Conservation (phyloP, 345 rosid species). For the Cochlearia excelsa region DNA sequence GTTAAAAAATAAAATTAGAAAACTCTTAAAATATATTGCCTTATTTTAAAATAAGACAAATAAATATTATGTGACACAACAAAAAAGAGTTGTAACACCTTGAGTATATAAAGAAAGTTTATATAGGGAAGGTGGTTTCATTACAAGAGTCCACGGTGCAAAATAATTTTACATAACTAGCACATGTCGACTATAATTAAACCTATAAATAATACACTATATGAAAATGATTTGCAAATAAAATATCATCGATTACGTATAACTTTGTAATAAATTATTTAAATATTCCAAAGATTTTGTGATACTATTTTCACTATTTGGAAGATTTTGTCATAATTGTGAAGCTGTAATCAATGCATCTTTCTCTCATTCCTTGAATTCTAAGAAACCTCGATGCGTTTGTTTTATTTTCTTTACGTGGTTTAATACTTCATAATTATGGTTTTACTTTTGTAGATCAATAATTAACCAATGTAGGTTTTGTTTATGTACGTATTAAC, state of each 20-base stretch:
- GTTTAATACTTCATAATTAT: conserved; percentile 13
- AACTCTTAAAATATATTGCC: background rate
- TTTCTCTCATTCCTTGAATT: conserved; percentile 32
- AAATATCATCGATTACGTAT: conserved; percentile 22
- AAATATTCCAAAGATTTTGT: conserved; percentile 7
- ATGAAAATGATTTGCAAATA: conserved; percentile 23
- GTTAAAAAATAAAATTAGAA: background rate
- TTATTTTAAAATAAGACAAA: background rate
- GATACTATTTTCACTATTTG: background rate
- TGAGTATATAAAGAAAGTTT: too few species aligned
- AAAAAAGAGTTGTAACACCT: too few species aligned
- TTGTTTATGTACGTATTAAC: background rate
- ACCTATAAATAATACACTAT: conserved; percentile 7
- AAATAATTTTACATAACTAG: too few species aligned
- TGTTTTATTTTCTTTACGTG: conserved; percentile 20
- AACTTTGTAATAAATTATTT: conserved; percentile 15
- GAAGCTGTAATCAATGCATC: conserved; percentile 28
- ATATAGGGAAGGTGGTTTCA: too few species aligned
- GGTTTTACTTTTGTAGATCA: background rate
- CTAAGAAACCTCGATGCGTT: conserved; percentile 33
- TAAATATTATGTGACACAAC: too few species aligned
- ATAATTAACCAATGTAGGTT: conserved; percentile 5
- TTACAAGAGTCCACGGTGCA: too few species aligned
- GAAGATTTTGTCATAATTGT: conserved; percentile 26
- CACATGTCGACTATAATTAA: conserved; percentile 28